Conservation (phyloP, 2,329 filamentous ascomycete species). For the Fusarium papillatum region DNA sequence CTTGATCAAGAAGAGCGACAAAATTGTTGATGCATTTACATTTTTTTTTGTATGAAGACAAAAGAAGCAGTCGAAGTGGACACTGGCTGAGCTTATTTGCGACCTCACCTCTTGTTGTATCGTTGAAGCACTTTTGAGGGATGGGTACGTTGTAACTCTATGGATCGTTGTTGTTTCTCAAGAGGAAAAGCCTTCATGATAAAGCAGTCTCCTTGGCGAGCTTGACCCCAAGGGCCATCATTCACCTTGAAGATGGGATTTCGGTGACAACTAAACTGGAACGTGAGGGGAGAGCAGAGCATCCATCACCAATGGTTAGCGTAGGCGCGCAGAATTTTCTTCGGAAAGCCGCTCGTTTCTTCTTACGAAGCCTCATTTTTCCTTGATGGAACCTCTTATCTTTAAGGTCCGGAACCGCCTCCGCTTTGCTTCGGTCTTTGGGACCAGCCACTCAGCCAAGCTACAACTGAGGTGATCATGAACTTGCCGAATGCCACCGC, state of each 20-base stretch:
- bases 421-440: constrained; percentile 13
- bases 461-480: constrained; percentile 13
- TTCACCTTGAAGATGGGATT: neutral
- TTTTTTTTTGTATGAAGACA: neutral
- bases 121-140: neutral
- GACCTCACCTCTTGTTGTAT: neutral
- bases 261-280: neutral
- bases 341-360: constrained; percentile 20
- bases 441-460: constrained; percentile 3
- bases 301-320: constrained; percentile 10
- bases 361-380: constrained; percentile 6
- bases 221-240: neutral
- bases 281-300: constrained; percentile 7
- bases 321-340: constrained; percentile 10
- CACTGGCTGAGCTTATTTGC: neutral
- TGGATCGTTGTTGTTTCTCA: neutral
- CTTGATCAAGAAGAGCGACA: neutral
- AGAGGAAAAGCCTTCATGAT: neutral
- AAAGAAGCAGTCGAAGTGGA: neutral
- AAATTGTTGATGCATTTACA: neutral
- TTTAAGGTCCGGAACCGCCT: constrained; percentile 16
- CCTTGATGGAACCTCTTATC: constrained; percentile 22
- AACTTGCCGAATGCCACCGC: constrained; percentile 14
- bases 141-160: neutral
- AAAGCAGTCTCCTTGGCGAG: neutral